Conservation (phyloP, 106 monocot species). For the Allium cepa region DNA sequence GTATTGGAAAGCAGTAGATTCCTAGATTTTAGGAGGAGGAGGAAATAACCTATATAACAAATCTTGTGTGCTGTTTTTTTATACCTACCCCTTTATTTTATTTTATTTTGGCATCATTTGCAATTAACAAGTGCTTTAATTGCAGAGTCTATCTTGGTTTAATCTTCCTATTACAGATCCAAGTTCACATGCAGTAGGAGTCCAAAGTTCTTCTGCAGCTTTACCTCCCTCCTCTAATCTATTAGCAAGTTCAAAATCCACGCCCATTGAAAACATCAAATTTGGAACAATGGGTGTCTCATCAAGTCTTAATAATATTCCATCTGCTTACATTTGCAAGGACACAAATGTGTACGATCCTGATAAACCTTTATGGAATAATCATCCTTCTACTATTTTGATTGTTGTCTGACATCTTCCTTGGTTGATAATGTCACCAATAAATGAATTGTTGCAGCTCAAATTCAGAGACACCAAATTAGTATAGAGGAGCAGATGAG, state of each 20-base stretch:
- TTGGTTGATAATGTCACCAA: no score
- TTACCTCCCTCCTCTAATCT: slow-evolving; percentile 22
- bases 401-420: slow-evolving; percentile 32
- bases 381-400: slow-evolving; percentile 35
- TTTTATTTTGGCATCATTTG: background rate
- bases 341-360: slow-evolving; percentile 99
- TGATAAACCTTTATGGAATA: slow-evolving; percentile 94
- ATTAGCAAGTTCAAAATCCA: slow-evolving; percentile 27
- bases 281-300: slow-evolving; percentile 25
- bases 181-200: slow-evolving; percentile 34
- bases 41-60: no score
- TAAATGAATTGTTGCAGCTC: no score
- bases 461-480: no score
- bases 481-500: no score
- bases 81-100: background rate
- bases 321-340: slow-evolving; percentile 22
- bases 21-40: background rate
- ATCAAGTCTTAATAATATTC: slow-evolving; percentile 18
- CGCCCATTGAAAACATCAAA: slow-evolving; percentile 42
- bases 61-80: no score
- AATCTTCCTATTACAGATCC: slow-evolving; percentile 82
- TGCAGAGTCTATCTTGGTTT: slow-evolving; percentile 90
- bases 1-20: background rate
- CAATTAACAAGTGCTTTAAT: background rate
- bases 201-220: slow-evolving; percentile 37